Percentiles rank a stretch among this genome's conserved stretches.
phyloP scores from a whole-genome alignment of 2,329 filamentous ascomycete genomes.

The Penicillium corylophilum region DNA sequence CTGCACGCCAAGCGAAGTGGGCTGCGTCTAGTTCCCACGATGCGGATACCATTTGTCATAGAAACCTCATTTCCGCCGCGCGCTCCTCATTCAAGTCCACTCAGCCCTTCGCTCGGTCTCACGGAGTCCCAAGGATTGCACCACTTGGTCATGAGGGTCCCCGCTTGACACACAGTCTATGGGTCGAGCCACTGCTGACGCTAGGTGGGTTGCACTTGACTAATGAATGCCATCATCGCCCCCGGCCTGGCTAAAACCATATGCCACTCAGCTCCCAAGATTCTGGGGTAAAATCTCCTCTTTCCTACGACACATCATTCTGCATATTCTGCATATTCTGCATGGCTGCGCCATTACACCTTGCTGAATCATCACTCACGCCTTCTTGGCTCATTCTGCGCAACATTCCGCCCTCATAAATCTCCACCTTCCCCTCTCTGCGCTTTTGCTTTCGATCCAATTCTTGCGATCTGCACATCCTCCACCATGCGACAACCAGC shows the following conservation, averaged over 20 bases:
- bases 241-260: constrained; percentile 19
- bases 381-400: constrained; percentile 12
- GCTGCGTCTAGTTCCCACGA: neutral
- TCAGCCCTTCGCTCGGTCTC: constrained; percentile 7
- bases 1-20: neutral
- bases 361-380: constrained; percentile 10
- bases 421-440: neutral
- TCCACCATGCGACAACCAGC: constrained; percentile 23
- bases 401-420: constrained; percentile 9
- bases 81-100: constrained; percentile 5
- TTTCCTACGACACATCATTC: constrained; percentile 13
- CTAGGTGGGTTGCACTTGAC: constrained; percentile 11
- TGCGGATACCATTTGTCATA: constrained; percentile 17
- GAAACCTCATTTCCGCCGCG: constrained; percentile 8
- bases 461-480: neutral
- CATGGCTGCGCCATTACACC: constrained; percentile 8
- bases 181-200: constrained; percentile 8
- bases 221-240: constrained; percentile 21
- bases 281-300: constrained; percentile 18
- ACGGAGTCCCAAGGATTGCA: constrained; percentile 12
- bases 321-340: constrained; percentile 19
- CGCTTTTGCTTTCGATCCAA: neutral
- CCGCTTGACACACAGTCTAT: constrained; percentile 18
- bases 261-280: constrained; percentile 12
- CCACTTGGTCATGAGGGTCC: constrained; percentile 12